phyloP scores from a whole-genome alignment of 495 filamentous ascomycete genomes.

The Penicillium coffeae region DNA sequence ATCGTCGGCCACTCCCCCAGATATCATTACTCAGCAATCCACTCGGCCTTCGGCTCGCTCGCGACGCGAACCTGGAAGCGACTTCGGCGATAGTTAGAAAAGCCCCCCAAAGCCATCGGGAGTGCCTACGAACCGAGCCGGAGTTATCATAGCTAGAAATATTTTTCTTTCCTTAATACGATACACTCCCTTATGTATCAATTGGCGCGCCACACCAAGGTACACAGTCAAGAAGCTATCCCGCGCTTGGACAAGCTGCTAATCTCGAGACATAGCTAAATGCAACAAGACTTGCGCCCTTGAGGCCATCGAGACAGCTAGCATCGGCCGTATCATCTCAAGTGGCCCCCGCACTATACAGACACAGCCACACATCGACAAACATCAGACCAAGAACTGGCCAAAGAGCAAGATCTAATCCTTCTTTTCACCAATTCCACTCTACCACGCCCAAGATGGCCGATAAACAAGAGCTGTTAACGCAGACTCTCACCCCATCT shows the following conservation, averaged over 20 bases:
- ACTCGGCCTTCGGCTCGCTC: too few species aligned
- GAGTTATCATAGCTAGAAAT: too few species aligned
- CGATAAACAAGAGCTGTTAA: conserved; percentile 4
- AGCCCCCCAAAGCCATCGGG: too few species aligned
- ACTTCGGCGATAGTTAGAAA: too few species aligned
- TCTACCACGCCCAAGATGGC: conserved; percentile 6
- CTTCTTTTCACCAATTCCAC: background rate
- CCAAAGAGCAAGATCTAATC: background rate
- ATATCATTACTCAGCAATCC: too few species aligned
- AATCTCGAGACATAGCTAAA: background rate
- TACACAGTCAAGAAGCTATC: background rate
- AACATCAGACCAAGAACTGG: background rate
- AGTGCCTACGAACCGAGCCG: too few species aligned
- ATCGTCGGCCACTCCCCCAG: too few species aligned
- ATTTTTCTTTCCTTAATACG: too few species aligned
- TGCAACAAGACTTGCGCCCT: background rate
- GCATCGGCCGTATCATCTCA: too few species aligned
- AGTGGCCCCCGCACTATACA: background rate
- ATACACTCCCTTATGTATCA: background rate
- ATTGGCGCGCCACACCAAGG: background rate
- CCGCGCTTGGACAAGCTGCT: background rate
- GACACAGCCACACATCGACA: background rate
- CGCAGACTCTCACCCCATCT: conserved; percentile 17
- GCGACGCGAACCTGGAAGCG: too few species aligned
- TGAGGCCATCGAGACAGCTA: background rate